phyloP scores from a whole-genome alignment of 768 basidiomycete species.

The Lentinula aciculospora region DNA sequence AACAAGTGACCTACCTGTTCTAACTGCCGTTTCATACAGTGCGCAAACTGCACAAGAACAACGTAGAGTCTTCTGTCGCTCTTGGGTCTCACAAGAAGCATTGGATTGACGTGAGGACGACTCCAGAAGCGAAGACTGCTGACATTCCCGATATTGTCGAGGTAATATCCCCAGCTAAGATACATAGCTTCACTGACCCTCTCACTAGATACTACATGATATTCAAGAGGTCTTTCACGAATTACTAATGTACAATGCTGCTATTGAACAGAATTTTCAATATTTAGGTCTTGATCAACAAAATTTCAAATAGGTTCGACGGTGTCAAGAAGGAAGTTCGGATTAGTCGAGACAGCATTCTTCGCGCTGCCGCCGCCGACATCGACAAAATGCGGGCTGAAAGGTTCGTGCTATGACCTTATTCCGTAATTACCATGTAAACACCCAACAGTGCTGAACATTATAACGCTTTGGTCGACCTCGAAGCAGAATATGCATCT shows the following conservation, averaged over 20 bases:
- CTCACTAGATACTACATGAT: slow-evolving; percentile 39
- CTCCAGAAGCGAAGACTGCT: not conserved
- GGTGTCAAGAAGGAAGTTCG: slow-evolving; percentile 40
- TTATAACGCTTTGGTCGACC: slow-evolving; percentile 48
- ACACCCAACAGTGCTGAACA: slow-evolving; percentile 16
- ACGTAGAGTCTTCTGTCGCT: not conserved
- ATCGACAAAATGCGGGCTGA: slow-evolving; percentile 38
- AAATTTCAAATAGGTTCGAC: slow-evolving; percentile 42
- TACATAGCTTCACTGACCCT: not conserved
- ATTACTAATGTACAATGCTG: not conserved
- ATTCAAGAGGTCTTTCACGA: slow-evolving; percentile 36
- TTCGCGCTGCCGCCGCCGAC: slow-evolving; percentile 37
- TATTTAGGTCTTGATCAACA: slow-evolving; percentile 39
- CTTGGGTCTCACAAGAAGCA: not conserved
- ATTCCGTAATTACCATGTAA: not conserved
- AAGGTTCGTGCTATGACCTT: slow-evolving; percentile 25
- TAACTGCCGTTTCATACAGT: not conserved
- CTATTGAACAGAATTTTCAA: not conserved
- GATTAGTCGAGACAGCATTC: slow-evolving; percentile 37
- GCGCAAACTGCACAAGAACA: not conserved
- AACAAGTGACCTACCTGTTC: not conserved
- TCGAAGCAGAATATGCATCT: slow-evolving; percentile 48
- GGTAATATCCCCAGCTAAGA: not conserved
- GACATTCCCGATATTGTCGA: not conserved
- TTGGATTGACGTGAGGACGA: not conserved